Base-by-base conservation (phyloP, 2,329 filamentous ascomycete species). In the Tolypocladium tundrense region DNA sequence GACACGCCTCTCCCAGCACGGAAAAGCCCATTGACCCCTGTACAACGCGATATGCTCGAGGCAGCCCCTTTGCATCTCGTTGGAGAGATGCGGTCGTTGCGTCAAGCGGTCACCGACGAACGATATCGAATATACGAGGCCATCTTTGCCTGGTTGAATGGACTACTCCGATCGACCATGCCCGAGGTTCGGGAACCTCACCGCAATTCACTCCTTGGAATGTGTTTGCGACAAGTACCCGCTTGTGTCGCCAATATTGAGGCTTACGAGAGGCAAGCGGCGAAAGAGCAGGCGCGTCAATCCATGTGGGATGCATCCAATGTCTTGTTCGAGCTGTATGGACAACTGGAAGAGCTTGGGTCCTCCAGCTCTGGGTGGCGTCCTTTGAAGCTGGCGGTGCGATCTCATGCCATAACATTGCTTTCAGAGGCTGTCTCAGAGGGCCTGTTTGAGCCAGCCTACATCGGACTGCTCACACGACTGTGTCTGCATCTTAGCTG, bases 201-300 rank as follows among this genome's bases (percentile, higher is more conserved):
- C 19, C 60, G 61, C 7, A 72, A 71, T 53, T 73, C 72, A 11
- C 63, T 74, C 4, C 58, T 74, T 10, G 67, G 65, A n/a, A 70
- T 74, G 65, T 74, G 72, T 43, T 60, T 74, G 41, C 72, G 69
- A 16, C 67, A 62, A 57, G 57, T 71, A 14, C 68, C 69, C 3
- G 62, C 61, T 10, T 68, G 66, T 27, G 52, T 72, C 33, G 64
- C 67, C 16, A 59, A 70, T 11, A 72, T 73, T 51, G 68, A 72
- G 51, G 65, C 63, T 37, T 73, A 69, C 64, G 70, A 73, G n/a
- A 61, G 58, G 6, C 60, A 66, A 31, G 56, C 57, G 27, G 63
- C 65, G 14, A 63, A 63, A 50, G 58, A 64, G 8, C 58, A 62
- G 7, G 65, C 67, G 4, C 60, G 56, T 11, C 62, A 59, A 40